A percentile compares a stretch with the other conserved stretches of the same genome.
Evolutionary conservation across 768 basidiomycete species (phyloP).

Genomic region (Harrya chromipes): DNA sequence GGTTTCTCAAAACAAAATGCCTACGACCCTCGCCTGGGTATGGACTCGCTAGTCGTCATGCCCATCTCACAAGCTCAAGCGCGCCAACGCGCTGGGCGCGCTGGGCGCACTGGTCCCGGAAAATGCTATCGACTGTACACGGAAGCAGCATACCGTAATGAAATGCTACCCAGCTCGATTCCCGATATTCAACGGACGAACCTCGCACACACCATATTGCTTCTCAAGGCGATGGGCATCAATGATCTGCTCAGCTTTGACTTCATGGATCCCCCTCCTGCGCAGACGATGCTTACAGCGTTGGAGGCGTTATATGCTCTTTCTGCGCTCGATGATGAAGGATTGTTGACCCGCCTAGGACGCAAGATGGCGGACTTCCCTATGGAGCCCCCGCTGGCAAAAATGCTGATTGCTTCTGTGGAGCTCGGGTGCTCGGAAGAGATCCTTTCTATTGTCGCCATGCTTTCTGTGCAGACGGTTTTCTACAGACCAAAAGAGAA

Average conservation of each 20-base stretch:
- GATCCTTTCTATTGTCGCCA: conserved; percentile 94
- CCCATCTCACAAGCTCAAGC: conserved; percentile 99
- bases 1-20: conserved; percentile 99
- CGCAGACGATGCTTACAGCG: conserved; percentile 95
- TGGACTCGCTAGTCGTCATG: conserved; percentile 99
- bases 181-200: conserved; percentile 98
- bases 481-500: conserved; percentile 99
- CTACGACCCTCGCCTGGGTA: conserved; percentile 93
- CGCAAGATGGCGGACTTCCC: conserved; percentile 99
- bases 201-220: conserved; percentile 86
- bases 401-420: conserved; percentile 97
- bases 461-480: conserved; percentile 94
- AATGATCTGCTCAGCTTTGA: conserved; percentile 97
- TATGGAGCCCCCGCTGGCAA: conserved; percentile 93
- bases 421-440: conserved; percentile 98
- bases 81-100: conserved; percentile 91
- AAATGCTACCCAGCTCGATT: conserved; percentile 97
- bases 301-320: conserved; percentile 92
- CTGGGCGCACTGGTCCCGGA: conserved; percentile 96
- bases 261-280: conserved; percentile 99
- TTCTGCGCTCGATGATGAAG: conserved; percentile 96
- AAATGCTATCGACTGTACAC: conserved; percentile 98
- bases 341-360: conserved; percentile 87
- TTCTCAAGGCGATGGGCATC: conserved; percentile 98
- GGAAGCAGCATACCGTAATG: conserved; percentile 96